A percentile compares a stretch with the other conserved stretches of the same genome.
phyloP scores from a whole-genome alignment of 169 alveolate species.

The Plasmodium knowlesi region DNA sequence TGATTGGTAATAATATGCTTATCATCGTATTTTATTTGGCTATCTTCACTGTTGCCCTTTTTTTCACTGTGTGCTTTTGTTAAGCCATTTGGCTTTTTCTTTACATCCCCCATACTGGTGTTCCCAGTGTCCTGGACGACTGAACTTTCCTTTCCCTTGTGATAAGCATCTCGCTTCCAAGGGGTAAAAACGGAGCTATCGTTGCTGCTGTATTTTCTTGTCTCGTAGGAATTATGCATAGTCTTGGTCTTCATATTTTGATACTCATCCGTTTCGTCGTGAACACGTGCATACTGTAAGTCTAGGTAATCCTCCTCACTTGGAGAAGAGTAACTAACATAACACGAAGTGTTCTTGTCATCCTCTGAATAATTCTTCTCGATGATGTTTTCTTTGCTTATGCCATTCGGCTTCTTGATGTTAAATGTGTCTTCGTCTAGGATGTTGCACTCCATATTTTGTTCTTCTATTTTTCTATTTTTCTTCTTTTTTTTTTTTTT shows the following conservation, averaged over 20 bases:
- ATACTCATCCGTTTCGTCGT: neutral
- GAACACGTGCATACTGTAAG: constrained; percentile 40
- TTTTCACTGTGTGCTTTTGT: neutral
- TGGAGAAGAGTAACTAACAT: constrained; percentile 42
- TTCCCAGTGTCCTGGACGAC: neutral
- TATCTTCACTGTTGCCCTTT: neutral
- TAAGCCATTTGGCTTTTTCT: neutral
- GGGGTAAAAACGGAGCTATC: neutral
- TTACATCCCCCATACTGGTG: neutral
- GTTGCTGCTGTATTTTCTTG: neutral
- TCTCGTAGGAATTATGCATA: neutral
- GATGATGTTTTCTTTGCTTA: constrained; percentile 23
- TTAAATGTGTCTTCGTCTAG: constrained; percentile 16
- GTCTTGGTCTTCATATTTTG: neutral
- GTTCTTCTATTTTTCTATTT: neutral
- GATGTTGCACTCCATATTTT: constrained; percentile 56
- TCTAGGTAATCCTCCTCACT: constrained; percentile 63
- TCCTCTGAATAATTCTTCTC: constrained; percentile 61
- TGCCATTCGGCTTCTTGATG: neutral
- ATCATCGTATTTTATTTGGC: neutral
- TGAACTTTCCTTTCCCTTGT: neutral
- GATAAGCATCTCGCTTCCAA: neutral
- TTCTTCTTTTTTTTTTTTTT: constrained; percentile 10
- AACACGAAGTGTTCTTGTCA: constrained; percentile 51
- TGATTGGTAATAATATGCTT: neutral